Evolutionary conservation across 345 rosid genomes (phyloP).

Genomic region (Lepidium didymum): DNA sequence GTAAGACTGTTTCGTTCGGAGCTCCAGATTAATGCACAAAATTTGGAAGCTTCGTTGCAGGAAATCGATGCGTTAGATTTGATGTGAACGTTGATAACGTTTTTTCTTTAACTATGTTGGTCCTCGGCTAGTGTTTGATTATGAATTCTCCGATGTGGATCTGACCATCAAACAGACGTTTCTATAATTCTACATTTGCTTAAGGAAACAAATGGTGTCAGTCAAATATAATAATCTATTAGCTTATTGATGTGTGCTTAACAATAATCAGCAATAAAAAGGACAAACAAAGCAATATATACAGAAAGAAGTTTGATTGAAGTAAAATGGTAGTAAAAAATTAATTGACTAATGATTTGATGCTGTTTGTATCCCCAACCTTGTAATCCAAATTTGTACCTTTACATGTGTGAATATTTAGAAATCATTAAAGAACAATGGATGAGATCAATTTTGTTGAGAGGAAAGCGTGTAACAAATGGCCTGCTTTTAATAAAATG

Average conservation of each 20-base stretch:
- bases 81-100: background rate
- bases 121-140: background rate
- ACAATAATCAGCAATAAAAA: background rate
- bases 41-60: background rate
- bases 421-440: background rate
- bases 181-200: background rate
- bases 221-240: background rate
- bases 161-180: background rate
- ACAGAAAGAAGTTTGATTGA: background rate
- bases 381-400: constrained; percentile 13
- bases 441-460: background rate
- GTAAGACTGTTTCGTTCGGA: background rate
- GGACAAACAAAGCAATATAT: background rate
- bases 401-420: constrained; percentile 23
- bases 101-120: background rate
- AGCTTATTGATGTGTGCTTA: background rate
- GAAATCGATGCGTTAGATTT: constrained; percentile 1
- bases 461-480: constrained; percentile 17
- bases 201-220: background rate
- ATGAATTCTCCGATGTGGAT: background rate
- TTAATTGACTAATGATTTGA: background rate
- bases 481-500: constrained; percentile 10
- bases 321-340: background rate
- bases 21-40: background rate
- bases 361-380: background rate